Base-by-base conservation (phyloP, 176 grass and related monocot species). In the Paspalum vaginatum region DNA sequence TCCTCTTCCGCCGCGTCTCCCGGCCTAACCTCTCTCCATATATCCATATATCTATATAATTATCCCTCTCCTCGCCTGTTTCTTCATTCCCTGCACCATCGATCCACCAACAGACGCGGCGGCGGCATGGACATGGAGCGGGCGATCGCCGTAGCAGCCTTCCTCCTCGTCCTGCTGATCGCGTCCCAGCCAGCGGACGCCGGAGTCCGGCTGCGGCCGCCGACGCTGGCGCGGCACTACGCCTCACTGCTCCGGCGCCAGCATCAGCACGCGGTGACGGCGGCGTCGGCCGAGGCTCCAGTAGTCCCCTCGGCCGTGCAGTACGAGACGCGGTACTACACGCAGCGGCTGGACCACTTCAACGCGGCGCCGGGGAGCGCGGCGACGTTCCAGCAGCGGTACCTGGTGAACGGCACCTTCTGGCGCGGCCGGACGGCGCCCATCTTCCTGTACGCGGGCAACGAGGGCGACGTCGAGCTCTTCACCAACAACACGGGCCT, bases 281-380 rank as follows among this genome's bases (percentile, higher is more conserved):
- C 47, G 13, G 4, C 32, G 2, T 32, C 32, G 3, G 32, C 2
- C 32, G 32, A 32, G 32, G 32, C 42, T 5, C 3, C 46, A 48
- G 21, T 42, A 32, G 32, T 32, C 32, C 32, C 32, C 32, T 37
- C 81, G 42, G 2, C 21, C 81, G 91, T 80, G 65, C 43, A 10
- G 64, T 94, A 86, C 45, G 63, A 88, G 65, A 94, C 87, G 75
- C 72, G 83, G 50, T 37, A 59, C 65, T 88, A 73, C 91, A 81
- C 83, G 51, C 91, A 94, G 79, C 60, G 69, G 1, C 60, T 91
- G 59, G 91, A 94, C 77, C 91, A 94, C 78, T 94, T 93, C 85
- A 85, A 90, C 82, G 73, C 43, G 38, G 55, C 76, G 3, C 85
- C 88, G 25, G 22, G 43, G 75, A 85, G 88, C 70, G 74, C 79